Percentiles rank a stretch among this genome's conserved stretches.
Evolutionary conservation across 2,329 filamentous ascomycete genomes (phyloP).

Genomic region (Coleophoma crateriformis): DNA sequence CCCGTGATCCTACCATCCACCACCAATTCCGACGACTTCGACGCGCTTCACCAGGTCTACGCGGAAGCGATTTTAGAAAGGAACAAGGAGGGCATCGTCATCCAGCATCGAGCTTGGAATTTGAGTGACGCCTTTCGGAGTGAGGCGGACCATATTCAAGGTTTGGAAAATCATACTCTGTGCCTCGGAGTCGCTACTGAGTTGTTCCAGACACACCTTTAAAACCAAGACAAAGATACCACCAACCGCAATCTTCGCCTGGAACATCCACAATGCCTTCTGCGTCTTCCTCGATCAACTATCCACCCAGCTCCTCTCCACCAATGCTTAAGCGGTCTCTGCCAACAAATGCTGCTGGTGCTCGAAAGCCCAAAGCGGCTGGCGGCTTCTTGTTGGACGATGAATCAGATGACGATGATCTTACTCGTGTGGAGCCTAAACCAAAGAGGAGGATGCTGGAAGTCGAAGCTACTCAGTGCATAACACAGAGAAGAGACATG

Average conservation of each 20-base stretch:
- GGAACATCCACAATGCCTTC: slow-evolving; percentile 43
- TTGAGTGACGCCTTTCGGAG: slow-evolving; percentile 40
- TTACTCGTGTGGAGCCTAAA: slow-evolving; percentile 26
- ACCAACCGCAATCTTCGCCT: slow-evolving; percentile 29
- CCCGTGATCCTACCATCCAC: slow-evolving; percentile 8
- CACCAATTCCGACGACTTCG: slow-evolving; percentile 39
- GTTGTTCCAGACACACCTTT: slow-evolving; percentile 15
- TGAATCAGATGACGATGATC: slow-evolving; percentile 31
- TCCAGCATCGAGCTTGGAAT: slow-evolving; percentile 44
- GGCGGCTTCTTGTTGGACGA: slow-evolving; percentile 40
- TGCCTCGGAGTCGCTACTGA: slow-evolving; percentile 4
- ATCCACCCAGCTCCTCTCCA: slow-evolving; percentile 23
- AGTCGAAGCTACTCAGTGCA: background rate
- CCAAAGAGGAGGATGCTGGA: slow-evolving; percentile 39
- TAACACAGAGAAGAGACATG: no score
- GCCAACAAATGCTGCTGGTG: slow-evolving; percentile 25
- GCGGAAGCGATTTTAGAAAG: slow-evolving; percentile 35
- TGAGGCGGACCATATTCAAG: slow-evolving; percentile 34
- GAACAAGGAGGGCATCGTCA: slow-evolving; percentile 37
- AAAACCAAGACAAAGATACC: slow-evolving; percentile 6
- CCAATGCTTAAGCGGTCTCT: slow-evolving; percentile 31
- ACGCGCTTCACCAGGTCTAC: slow-evolving; percentile 34
- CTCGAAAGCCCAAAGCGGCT: slow-evolving; percentile 28
- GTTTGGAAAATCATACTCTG: slow-evolving; percentile 6
- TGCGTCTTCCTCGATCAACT: slow-evolving; percentile 51